A percentile compares a stretch with the other conserved stretches of the same genome.
Conservation (phyloP, 208 protist species). For the Sergeia podlipaevii region DNA sequence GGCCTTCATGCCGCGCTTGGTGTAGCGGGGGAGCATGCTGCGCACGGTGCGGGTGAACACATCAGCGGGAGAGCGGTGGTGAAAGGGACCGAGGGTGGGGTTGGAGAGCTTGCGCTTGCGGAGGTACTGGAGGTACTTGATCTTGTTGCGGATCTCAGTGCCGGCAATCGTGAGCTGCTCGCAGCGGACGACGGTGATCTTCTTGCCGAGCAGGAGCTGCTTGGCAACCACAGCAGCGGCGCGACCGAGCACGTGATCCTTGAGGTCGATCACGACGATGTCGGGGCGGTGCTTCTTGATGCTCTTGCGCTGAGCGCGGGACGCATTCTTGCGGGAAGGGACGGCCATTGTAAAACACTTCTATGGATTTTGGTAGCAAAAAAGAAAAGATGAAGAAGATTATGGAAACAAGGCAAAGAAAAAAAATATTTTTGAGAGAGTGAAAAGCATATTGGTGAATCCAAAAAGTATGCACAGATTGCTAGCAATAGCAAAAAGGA, state of each 20-base stretch:
- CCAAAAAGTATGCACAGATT: not conserved
- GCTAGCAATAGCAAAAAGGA: not conserved
- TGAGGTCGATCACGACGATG: constrained; percentile 96
- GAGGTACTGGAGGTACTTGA: constrained; percentile 92
- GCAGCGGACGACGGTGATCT: constrained; percentile 96
- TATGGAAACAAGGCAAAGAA: constrained; percentile 1
- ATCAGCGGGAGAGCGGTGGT: constrained; percentile 96
- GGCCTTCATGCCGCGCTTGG: constrained; percentile 77
- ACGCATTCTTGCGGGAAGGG: constrained; percentile 57
- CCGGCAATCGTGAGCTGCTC: constrained; percentile 97
- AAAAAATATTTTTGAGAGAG: constrained; percentile 3
- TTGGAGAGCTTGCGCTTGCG: constrained; percentile 97
- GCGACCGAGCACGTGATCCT: constrained; percentile 97
- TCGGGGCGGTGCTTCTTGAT: constrained; percentile 80
- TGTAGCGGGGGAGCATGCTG: constrained; percentile 97
- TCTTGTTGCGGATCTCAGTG: constrained; percentile 98
- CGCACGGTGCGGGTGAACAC: constrained; percentile 96
- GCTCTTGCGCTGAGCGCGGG: constrained; percentile 67
- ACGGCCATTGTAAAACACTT: constrained; percentile 45
- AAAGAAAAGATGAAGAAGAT: constrained; percentile 8
- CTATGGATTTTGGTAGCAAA: constrained; percentile 2
- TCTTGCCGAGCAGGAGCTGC: constrained; percentile 96
- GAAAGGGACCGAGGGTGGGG: constrained; percentile 96
- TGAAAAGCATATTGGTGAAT: not conserved
- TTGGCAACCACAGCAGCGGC: constrained; percentile 97